phyloP scores from a whole-genome alignment of 83 land plant species.

The Diphasiastrum complanatum region DNA sequence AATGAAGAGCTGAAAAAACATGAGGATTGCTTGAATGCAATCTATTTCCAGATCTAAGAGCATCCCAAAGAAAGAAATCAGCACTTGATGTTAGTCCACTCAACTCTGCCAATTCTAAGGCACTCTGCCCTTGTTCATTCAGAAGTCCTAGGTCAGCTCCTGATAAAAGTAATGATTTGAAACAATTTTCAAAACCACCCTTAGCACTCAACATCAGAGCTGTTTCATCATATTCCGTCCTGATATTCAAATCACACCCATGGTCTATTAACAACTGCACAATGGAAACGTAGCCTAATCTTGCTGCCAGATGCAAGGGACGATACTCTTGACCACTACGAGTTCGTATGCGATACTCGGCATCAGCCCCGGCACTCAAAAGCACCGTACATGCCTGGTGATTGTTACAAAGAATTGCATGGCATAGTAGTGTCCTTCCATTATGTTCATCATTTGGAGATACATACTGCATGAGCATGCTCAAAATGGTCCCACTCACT shows the following conservation, averaged over 20 bases:
- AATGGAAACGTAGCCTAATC: neutral
- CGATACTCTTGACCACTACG: constrained; percentile 1
- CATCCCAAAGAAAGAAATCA: constrained; percentile 36
- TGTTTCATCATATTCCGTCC: neutral
- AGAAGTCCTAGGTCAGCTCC: constrained; percentile 69
- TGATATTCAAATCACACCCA: constrained; percentile 10
- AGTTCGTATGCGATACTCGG: constrained; percentile 1
- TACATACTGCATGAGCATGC: neutral
- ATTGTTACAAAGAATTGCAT: too few relatives aligned
- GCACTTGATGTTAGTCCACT: constrained; percentile 31
- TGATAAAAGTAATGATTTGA: constrained; percentile 38
- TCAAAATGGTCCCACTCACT: neutral
- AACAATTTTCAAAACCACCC: constrained; percentile 46
- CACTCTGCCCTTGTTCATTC: constrained; percentile 42
- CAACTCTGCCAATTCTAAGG: constrained; percentile 33
- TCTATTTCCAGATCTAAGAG: constrained; percentile 33
- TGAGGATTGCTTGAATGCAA: constrained; percentile 40
- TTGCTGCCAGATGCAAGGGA: too few relatives aligned
- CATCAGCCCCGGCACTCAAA: constrained; percentile 1
- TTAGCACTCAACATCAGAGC: constrained; percentile 39
- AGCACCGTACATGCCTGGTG: neutral
- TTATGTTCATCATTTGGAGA: constrained; percentile 12
- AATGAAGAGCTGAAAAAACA: constrained; percentile 51
- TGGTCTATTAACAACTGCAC: constrained; percentile 2
- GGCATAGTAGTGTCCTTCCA: constrained; percentile 9